These are phyloP conservation scores for Tricholoma matsutake DNA, from an alignment of 768 basidiomycete genomes.

Conservation along the genomic window DNA sequence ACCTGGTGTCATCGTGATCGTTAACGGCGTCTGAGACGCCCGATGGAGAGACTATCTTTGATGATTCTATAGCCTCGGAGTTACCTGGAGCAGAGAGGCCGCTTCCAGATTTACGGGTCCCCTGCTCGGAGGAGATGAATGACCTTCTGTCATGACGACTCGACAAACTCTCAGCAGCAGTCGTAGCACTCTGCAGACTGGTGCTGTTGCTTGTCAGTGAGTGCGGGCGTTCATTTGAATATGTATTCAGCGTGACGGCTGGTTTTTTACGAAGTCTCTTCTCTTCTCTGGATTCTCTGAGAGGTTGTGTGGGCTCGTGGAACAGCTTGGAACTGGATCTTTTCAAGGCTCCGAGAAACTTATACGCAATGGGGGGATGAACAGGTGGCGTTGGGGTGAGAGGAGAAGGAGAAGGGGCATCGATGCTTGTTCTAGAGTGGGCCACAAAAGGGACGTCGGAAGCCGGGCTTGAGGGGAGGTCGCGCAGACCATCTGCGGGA, in stretches of 20 bases:
- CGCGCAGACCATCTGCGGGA: slow-evolving; percentile 44
- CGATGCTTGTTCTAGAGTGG: slow-evolving; percentile 46
- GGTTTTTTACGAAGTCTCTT: slow-evolving; percentile 8
- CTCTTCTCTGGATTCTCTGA: slow-evolving; percentile 15
- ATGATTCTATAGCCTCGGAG: slow-evolving; percentile 23
- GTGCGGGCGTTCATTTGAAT: slow-evolving; percentile 40
- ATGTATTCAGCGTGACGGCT: neutral
- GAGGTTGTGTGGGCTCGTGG: slow-evolving; percentile 35
- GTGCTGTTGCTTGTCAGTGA: slow-evolving; percentile 57
- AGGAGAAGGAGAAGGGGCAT: slow-evolving; percentile 34
- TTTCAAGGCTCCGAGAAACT: slow-evolving; percentile 62
- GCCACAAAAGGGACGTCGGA: slow-evolving; percentile 57
- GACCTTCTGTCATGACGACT: slow-evolving; percentile 20
- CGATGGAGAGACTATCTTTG: slow-evolving; percentile 23
- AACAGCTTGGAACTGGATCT: slow-evolving; percentile 59
- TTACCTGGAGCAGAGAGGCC: slow-evolving; percentile 9
- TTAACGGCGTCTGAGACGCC: slow-evolving; percentile 27
- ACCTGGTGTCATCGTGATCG: slow-evolving; percentile 21
- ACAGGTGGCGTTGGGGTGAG: slow-evolving; percentile 24
- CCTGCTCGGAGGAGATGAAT: slow-evolving; percentile 8
- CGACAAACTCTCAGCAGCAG: slow-evolving; percentile 30
- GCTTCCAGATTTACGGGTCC: slow-evolving; percentile 8
- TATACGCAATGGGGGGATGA: slow-evolving; percentile 59
- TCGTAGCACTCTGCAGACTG: slow-evolving; percentile 48
- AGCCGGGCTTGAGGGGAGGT: slow-evolving; percentile 42